Conservation (phyloP, 2,329 filamentous ascomycete genomes). For the Zalaria obscura region DNA sequence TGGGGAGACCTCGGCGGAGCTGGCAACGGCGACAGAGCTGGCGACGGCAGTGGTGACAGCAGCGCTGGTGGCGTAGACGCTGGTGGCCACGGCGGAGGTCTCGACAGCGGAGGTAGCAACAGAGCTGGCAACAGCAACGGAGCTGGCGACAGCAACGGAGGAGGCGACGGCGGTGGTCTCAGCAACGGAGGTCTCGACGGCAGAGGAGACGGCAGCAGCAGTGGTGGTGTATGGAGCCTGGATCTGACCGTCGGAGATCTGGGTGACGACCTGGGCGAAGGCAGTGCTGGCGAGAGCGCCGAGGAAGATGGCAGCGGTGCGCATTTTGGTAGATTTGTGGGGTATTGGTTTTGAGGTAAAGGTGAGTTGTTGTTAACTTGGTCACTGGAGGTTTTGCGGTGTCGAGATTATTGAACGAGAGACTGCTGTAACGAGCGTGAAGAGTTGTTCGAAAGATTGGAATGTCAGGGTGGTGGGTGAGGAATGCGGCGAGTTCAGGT, state of each 20-base stretch:
- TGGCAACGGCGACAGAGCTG: constrained; percentile 1
- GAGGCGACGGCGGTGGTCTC: not conserved
- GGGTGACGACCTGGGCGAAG: constrained; percentile 5
- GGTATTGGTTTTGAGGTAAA: not conserved
- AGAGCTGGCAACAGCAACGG: not conserved
- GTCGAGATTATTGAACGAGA: too few relatives aligned
- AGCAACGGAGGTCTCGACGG: constrained; percentile 1
- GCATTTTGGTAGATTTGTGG: constrained; percentile 5
- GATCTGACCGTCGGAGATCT: constrained; percentile 8
- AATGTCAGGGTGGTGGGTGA: too few relatives aligned
- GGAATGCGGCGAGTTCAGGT: too few relatives aligned
- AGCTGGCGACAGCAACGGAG: constrained; percentile 1
- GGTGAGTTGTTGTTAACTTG: too few relatives aligned
- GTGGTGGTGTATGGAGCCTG: not conserved
- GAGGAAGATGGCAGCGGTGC: constrained; percentile 5
- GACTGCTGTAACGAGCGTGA: too few relatives aligned
- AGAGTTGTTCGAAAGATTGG: too few relatives aligned
- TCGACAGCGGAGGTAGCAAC: not conserved
- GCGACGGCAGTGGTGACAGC: not conserved
- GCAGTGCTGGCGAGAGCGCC: constrained; percentile 3
- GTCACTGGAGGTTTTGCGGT: too few relatives aligned
- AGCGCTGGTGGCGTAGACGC: not conserved
- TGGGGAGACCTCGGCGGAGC: not conserved
- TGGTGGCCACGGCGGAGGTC: not conserved
- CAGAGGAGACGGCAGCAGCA: constrained; percentile 1